Evolutionary conservation across 306 rosid genomes (phyloP), one percentile per base, ranked within the genome.

Genomic region (Vigna angularis): DNA sequence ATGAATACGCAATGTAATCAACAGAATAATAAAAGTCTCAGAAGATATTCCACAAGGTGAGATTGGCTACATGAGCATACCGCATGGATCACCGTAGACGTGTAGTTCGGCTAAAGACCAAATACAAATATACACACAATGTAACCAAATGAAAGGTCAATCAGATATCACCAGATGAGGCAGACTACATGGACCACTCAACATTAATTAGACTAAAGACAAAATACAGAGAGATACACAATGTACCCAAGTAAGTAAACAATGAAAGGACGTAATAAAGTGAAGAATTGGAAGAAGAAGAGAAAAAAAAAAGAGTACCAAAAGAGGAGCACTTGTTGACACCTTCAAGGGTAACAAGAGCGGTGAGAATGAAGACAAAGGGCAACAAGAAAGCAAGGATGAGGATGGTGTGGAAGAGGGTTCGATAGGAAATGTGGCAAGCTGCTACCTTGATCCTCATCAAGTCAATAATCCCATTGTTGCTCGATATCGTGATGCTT

Each of bases 401-500:
- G 74, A 96, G 99, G 18, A 96, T 93, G 88, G 99, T 96, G 86
- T 96, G 98, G 89, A 96, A 96, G 79, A 96, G 86, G 85, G 99
- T 96, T 58, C 99, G 81, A 89, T 96, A 96, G 65, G 99, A 96
- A 88, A 96, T 88, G 86, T 93, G 99, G 85, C 99, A 97, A 96
- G 99, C 99, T 93, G 93, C 99, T 87, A 93, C 98, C 93, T 91
- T 96, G 99, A 96, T 91, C 98, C 93, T 96, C 99, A 96, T 93
- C 91, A 92, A 96, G 92, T 91, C 98, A 88, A 93, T 87, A 90
- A 90, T 90, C 77, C 99, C 99, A 96, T 96, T 93, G 92, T 85
- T 93, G 90, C 96, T 91, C 84, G 99, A 96, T 90, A 96, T 96
- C 87, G 99, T 96, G 96, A 96, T 93, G 84, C 99, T 96, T 96